A percentile compares a stretch with the other conserved stretches of the same genome.
phyloP scores from a whole-genome alignment of 345 rosid species.

The Euphorbia lathyris region DNA sequence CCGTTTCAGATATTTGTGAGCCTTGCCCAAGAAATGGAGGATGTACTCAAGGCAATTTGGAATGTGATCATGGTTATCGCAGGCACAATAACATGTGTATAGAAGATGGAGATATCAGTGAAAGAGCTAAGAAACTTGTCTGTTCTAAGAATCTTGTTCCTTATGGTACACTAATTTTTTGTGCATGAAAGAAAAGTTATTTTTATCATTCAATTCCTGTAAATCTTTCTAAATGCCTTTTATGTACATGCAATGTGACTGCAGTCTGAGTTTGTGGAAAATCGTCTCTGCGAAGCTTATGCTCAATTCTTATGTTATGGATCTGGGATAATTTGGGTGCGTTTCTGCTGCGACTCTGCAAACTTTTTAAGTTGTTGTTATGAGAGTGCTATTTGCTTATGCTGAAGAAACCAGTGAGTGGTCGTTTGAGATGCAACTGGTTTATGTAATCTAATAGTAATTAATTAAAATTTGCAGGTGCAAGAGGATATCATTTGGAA shows the following conservation, averaged over 20 bases:
- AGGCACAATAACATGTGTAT: constrained; percentile 55
- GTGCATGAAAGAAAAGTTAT: background rate
- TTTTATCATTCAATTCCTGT: background rate
- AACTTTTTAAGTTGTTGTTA: background rate
- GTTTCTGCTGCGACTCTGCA: constrained; percentile 15
- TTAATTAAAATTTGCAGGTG: constrained; percentile 37
- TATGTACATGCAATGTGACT: constrained; percentile 23
- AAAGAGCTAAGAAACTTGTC: constrained; percentile 77
- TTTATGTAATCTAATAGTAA: background rate
- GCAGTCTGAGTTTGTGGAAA: constrained; percentile 61
- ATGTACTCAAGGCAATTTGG: constrained; percentile 36
- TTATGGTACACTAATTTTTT: constrained; percentile 23
- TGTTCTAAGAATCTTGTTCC: constrained; percentile 35
- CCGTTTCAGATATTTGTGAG: constrained; percentile 57
- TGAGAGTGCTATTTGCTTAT: constrained; percentile 1
- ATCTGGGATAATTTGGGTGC: constrained; percentile 65
- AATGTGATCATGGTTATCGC: constrained; percentile 62
- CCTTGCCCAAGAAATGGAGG: constrained; percentile 22
- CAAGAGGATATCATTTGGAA: constrained; percentile 56
- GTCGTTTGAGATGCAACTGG: background rate
- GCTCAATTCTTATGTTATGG: constrained; percentile 64
- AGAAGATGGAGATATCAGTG: constrained; percentile 74
- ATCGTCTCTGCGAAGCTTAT: constrained; percentile 51
- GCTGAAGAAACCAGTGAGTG: background rate
- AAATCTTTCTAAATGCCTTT: constrained; percentile 20